These are phyloP conservation scores for Aspergillus carbonarius DNA, from an alignment of 2,329 filamentous ascomycete genomes.

Conservation along the genomic window DNA sequence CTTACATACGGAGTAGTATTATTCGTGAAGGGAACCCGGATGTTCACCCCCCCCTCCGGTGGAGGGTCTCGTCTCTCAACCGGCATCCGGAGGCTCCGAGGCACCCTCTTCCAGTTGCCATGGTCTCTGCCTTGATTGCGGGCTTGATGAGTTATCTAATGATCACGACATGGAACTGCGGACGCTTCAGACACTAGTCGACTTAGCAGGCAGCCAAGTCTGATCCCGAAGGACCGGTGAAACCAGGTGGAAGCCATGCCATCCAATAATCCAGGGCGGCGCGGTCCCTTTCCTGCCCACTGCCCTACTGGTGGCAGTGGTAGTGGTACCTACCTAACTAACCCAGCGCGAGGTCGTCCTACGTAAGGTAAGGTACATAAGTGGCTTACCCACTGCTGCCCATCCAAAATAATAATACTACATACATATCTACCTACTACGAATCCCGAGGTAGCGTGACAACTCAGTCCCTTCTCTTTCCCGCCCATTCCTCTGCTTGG, in stretches of 20 bases:
- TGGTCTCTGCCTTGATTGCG: neutral
- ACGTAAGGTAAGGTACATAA: conserved; percentile 2
- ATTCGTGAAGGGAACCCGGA: neutral
- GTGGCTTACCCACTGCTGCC: neutral
- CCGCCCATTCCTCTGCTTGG: neutral
- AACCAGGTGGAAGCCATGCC: neutral
- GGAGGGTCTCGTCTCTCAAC: neutral
- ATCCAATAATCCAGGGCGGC: neutral
- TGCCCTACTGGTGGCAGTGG: neutral
- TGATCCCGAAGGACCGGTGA: neutral
- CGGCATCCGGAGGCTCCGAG: conserved; percentile 6
- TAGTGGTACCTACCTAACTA: too few relatives aligned
- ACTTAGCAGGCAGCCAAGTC: neutral
- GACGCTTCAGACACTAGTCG: neutral
- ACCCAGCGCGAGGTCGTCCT: too few relatives aligned
- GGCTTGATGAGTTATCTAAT: neutral
- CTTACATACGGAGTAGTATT: neutral
- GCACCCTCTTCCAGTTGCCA: neutral
- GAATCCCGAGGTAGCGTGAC: neutral
- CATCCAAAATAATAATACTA: neutral
- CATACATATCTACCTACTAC: neutral
- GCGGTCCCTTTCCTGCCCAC: neutral
- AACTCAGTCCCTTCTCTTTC: neutral
- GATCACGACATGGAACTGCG: neutral
- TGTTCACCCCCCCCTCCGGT: neutral